Conservation (phyloP, 306 rosid genomes). For the Begonia loranthoides region DNA sequence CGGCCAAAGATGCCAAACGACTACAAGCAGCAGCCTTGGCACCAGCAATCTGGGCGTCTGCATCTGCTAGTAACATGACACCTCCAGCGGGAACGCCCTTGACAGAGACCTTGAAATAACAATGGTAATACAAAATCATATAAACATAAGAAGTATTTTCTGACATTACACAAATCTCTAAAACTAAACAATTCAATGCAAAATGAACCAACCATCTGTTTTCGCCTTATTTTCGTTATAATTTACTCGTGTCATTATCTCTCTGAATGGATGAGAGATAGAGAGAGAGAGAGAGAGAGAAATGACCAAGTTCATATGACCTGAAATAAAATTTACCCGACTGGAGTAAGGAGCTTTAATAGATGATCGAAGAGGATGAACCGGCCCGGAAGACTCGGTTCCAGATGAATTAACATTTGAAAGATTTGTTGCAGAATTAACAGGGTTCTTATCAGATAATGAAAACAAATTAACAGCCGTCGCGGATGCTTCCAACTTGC, state of each 20-base stretch:
- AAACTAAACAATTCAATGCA: no score
- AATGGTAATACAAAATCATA: no score
- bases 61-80: constrained; percentile 66
- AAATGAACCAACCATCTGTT: no score
- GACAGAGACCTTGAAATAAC: constrained; percentile 6
- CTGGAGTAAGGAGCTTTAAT: constrained; percentile 24
- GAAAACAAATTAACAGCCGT: constrained; percentile 44
- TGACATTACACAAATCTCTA: no score
- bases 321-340: no score
- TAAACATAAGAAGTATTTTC: no score
- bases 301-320: no score
- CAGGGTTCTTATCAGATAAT: constrained; percentile 23
- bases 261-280: no score
- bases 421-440: constrained; percentile 20
- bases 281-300: no score
- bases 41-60: constrained; percentile 58
- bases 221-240: no score
- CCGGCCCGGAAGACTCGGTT: constrained; percentile 14
- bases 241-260: no score
- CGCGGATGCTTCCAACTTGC: constrained; percentile 77
- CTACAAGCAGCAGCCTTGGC: constrained; percentile 96
- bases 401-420: constrained; percentile 18
- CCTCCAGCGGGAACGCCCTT: constrained; percentile 52
- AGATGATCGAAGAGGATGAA: constrained; percentile 31
- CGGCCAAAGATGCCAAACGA: constrained; percentile 60